Base-by-base conservation (phyloP, 2,329 filamentous ascomycete species). In the Phialophora tarda region DNA sequence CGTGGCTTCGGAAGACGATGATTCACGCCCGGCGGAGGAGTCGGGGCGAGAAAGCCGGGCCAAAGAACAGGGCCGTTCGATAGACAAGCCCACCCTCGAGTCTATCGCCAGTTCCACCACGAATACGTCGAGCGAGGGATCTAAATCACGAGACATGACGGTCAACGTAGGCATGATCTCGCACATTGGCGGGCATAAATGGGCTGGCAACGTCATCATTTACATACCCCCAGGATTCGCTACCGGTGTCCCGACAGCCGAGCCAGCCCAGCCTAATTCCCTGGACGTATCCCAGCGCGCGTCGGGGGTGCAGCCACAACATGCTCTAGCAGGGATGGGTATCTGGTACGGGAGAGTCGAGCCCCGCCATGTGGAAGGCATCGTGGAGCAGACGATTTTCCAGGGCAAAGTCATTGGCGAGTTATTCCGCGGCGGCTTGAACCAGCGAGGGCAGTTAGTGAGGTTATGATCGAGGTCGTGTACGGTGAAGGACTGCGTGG, bases 181-280 rank as follows among this genome's bases (percentile, higher is more conserved):
- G 67, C 93, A 97, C 75, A 91, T 97, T 4, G 93, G 94, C 38
- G 94, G 93, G 0, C 93, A 97, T 82, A 96, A 96, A 82, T 97
- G 94, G 81, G 89, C 89, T 56, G 93, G 93, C 30, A 97, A 97
- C 75, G 87, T 97, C 70, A 89, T 97, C 81, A 82, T 97, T 0
- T 97, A 97, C 77, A 85, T 73, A 11, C 72, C 72, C 5, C 69
- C 68, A 23, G 56, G 34, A 7, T 63, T 67, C 23, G 11, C 51
- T 21, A 24, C 23, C 48, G 11, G 4, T 55, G 12, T 4, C 30
- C 8, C 21, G 14, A 41, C 30, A 6, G 14, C 21, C 23, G n/a
- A 34, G 26, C 17, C 41, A 30, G 17, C 12, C 44, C 4, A 6
- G 21, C 54, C 63, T 21, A 26, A 53, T 26, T 38, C 32, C 21